Evolutionary conservation across 805 yeast species (phyloP), one percentile per base, ranked within the genome.

Genomic region (Ogataea saltuana): DNA sequence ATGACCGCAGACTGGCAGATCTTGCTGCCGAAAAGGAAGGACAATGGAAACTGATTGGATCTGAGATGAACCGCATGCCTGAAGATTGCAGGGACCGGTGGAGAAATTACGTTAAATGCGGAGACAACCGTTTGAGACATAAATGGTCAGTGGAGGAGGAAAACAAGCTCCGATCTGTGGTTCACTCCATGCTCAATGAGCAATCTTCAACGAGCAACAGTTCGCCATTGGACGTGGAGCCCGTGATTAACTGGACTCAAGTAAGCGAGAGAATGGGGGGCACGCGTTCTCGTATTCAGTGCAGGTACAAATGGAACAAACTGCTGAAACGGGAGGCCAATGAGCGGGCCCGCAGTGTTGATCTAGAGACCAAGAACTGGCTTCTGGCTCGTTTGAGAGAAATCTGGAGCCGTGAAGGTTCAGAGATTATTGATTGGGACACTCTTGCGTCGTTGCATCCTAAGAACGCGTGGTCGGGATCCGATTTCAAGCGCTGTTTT

Each of bases 41-140:
- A 13, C 88, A 85, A 58, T 91, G 98, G 98, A 88, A 88, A 53
- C 71, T 72, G 30, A 86, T 91, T 47, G 97, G 97, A 6, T 75
- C 75, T 41, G 69, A 71, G 6, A 71, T 91, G 78, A 88, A 86
- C 11, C 73, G 98, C 56, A 91, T 91, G 98, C 97, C 98, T 0
- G 98, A 91, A 59, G 98, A 91, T 66, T 90, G 97, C 64, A 76
- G 98, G 54, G 98, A 91, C 63, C 74, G 98, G 55, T 91, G 96
- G 96, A 75, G 98, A 64, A 91, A 91, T 61, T 91, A 90, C 60
- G 85, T 90, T 49, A 90, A 90, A 63, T 91, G 97, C 69, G 97
- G 97, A 18, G 72, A 71, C 13, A 78, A 78, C 42, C 72, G 97
- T 50, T 79, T 81, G 7, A 75, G 78, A 38, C 85, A 86, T 61